Evolutionary conservation across 345 rosid species (phyloP), one percentile per base, ranked within the genome.

Genomic region (Sisymbrium altissimum): DNA sequence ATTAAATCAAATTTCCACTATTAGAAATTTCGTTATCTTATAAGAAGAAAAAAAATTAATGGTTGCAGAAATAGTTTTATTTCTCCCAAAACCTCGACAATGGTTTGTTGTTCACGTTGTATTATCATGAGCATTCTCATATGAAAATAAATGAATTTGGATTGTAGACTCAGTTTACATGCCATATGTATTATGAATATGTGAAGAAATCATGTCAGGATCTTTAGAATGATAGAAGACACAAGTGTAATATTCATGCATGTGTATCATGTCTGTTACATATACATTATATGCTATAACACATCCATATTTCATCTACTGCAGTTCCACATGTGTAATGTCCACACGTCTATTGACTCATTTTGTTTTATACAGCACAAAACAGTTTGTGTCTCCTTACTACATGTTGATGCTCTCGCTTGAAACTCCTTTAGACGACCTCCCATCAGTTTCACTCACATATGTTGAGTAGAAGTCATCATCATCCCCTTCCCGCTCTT

Each of bases 361-460:
- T 12, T 48, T 61, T 14, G 23, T 53, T 30, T 48, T 66, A 36
- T 29, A 59, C 54, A 48, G 11, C 25, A 23, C 25, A 23, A 23
- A 23, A 48, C 52, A 33, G 14, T 49, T 48, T 6, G 7, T 48
- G n/a, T 50, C 17, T 33, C 25, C 9, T 78, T 33, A 66, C 9
- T 15, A 30, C 15, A 72, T 19, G 56, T 72, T 72, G 54, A 78
- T 61, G 29, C 64, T 72, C 45, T 78, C 81, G 29, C 52, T 18
- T 43, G 81, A 78, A 21, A 41, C 45, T 53, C 78, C 81, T 60
- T 66, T 72, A 36, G 74, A 52, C 43, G 74, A 78, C 19, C 73
- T 66, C 27, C 75, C 82, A 64, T 86, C 88, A 33, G 76, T 83
- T 61, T 88, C 95, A 72, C 91, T 82, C 12, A 80, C 82, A 72